Percentiles rank a stretch among this genome's conserved stretches.
Conservation (phyloP, 208 protist species). For the Trypanosoma rangeli region DNA sequence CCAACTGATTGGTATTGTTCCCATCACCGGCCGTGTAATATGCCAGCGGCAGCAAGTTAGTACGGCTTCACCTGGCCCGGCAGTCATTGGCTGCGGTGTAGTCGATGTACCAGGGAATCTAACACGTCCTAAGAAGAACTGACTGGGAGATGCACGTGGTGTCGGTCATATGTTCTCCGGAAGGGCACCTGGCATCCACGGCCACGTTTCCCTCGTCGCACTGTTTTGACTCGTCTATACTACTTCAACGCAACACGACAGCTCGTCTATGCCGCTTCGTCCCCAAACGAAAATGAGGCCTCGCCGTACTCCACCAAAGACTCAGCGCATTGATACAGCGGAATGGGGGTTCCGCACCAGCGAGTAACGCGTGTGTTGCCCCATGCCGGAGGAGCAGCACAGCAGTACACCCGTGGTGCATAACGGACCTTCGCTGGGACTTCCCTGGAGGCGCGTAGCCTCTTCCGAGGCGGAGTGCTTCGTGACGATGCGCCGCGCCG, state of each 20-base stretch:
- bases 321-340: constrained; percentile 3
- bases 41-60: background rate
- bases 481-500: background rate
- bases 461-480: background rate
- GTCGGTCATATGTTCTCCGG: constrained; percentile 5
- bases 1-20: constrained; percentile 10
- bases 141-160: constrained; percentile 1
- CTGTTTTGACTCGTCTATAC: background rate
- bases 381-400: background rate
- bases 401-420: background rate
- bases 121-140: constrained; percentile 1
- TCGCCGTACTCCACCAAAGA: background rate
- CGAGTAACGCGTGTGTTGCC: background rate
- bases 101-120: background rate
- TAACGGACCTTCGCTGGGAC: background rate
- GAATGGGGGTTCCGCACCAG: constrained; percentile 1
- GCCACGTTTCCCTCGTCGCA: background rate
- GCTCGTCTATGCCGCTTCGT: background rate
- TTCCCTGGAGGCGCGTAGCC: background rate
- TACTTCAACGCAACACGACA: background rate
- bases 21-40: constrained; percentile 1
- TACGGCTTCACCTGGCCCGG: background rate
- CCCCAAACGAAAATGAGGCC: background rate
- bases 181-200: constrained; percentile 1
- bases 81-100: constrained; percentile 3